Evolutionary conservation across 129 eudicot genomes (phyloP), one percentile per base, ranked within the genome.

Genomic region (Pittosporum tobira): DNA sequence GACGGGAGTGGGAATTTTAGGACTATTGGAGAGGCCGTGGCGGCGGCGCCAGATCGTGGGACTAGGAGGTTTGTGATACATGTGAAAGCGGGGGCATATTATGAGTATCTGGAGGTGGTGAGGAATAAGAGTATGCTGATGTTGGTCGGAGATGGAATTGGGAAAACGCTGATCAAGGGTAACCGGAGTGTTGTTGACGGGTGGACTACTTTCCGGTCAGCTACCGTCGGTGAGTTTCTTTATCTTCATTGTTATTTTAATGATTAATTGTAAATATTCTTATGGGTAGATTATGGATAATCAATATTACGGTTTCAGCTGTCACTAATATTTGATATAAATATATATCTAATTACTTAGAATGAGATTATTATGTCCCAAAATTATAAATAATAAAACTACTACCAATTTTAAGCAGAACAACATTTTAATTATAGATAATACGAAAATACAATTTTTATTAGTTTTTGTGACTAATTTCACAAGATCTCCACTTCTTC

Each of bases 111-210:
- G 53, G 97, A 90, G 46, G 80, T 90, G 71, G 84, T 6, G 19
- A 85, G 71, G 31, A 82, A 63, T 53, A 77, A 90, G 73, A 71
- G 5, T 0, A 85, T 66, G 22, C 29, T 90, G 22, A 90, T 85
- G 97, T 73, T 90, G 22, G 53, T 90, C 3, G 97, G 97, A n/a
- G 97, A 90, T 28, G 97, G 97, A 18, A 90, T 90, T 38, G 97
- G 95, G 2, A 83, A 90, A 65, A 90, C 97, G 14, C 38, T 74
- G 69, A 79, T 90, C 0, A 90, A 90, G 62, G 97, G 88, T 11
- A 90, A 85, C 55, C 69, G 95, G 57, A 90, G 76, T 57, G 97
- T 90, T 4, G 74, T 80, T 21, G 97, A 90, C 63, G 97, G 97
- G 2, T 85, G 88, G 86, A 90, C 97, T 24, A 90, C 97, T 28